Conservation (phyloP, 305 asterid genomes). For the Salvia sclarea region DNA sequence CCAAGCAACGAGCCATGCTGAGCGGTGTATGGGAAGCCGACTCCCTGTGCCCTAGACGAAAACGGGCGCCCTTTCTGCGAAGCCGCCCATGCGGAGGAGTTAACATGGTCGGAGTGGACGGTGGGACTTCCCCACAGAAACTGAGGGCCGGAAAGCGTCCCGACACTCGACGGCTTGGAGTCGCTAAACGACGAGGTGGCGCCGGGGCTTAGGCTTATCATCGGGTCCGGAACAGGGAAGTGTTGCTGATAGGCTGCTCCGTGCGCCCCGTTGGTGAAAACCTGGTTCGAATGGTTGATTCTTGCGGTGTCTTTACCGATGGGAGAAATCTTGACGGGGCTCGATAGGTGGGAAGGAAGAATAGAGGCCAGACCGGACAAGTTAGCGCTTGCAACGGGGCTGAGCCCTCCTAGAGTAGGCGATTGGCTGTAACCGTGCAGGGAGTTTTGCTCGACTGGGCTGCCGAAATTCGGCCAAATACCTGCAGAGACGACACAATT, state of each 20-base stretch:
- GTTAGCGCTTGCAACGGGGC: conserved; percentile 60
- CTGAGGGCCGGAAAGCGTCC: conserved; percentile 91
- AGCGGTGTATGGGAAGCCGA: conserved; percentile 54
- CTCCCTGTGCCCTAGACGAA: conserved; percentile 50
- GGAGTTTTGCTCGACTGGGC: conserved; percentile 71
- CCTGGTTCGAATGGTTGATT: conserved; percentile 43
- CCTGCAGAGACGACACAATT: conserved; percentile 43
- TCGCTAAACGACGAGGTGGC: conserved; percentile 55
- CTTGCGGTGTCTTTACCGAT: conserved; percentile 74
- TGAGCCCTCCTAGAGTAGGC: conserved; percentile 53
- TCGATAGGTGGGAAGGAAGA: conserved; percentile 61
- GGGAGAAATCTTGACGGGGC: conserved; percentile 78
- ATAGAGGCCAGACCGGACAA: conserved; percentile 84
- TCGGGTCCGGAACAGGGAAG: conserved; percentile 53
- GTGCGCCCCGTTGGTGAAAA: conserved; percentile 29
- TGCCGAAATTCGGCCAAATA: conserved; percentile 79
- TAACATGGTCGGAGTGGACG: conserved; percentile 52
- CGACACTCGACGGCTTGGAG: conserved; percentile 65
- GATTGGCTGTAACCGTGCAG: conserved; percentile 58
- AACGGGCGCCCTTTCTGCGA: conserved; percentile 53
- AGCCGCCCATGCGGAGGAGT: conserved; percentile 62
- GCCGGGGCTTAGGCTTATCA: conserved; percentile 57
- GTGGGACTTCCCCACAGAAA: conserved; percentile 97
- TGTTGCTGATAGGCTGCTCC: conserved; percentile 46
- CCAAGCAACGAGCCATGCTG: conserved; percentile 58